Base-by-base conservation (phyloP, 495 filamentous ascomycete species). In the Neurospora sp. region DNA sequence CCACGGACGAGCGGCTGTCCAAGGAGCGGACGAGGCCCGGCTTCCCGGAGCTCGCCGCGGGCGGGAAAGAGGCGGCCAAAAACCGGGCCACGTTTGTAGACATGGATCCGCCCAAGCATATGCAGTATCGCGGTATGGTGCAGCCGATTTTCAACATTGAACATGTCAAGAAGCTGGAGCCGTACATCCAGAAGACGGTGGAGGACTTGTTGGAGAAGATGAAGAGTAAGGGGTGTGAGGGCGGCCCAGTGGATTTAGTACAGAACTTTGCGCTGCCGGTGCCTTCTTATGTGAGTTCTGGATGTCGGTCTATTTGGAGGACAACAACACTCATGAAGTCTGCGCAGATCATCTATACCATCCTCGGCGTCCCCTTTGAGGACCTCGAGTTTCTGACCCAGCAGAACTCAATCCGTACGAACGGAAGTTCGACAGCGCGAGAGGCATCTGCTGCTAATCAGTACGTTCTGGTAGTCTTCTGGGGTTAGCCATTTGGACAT, bases 31-130 rank as follows among this genome's bases (percentile, higher is more conserved):
- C 69, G 10, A 71, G 82, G 8, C 80, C 82, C 3, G 84, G 85
- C 1, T 86, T 85, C 69, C 84, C 85, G 9, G 82, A 86, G 74
- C 77, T 86, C 68, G 75, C 73, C 44, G 71, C 78, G 35, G 77
- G 83, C 27, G 85, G 81, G 3, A 83, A 84, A 72, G 71, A 73
- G 8, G 85, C 83, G 1, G 81, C 74, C 20, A 81, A 85, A 72
- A 61, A 78, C 68, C 79, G 81, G 70, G 82, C 84, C 4, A 86
- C 84, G 7, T 85, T 86, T 72, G 84, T 86, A 8, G 83, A 86
- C 70, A 84, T 85, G 84, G 84, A 85, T 70, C 75, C 81, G 14
- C 83, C 84, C 3, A 74, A 83, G 16, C 84, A 86, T 61, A 83
- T 80, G 80, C 76, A 77, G 16, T 80, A 85, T 65, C 75, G 77